Evolutionary conservation across 2,329 filamentous ascomycete genomes (phyloP).

Genomic region (Coniochaeta hoffmannii): DNA sequence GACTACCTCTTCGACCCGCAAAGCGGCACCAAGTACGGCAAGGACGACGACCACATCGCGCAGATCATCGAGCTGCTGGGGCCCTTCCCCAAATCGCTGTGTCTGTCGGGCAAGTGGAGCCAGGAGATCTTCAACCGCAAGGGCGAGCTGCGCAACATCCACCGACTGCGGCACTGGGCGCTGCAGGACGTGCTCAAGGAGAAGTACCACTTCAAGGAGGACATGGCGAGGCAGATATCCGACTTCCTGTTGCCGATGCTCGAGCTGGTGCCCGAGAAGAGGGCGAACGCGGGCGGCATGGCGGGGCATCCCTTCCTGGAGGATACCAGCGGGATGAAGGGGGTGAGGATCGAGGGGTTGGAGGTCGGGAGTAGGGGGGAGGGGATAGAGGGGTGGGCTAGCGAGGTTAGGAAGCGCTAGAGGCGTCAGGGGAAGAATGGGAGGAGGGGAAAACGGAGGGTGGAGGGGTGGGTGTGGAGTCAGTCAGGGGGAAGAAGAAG

Average conservation of each 20-base stretch:
- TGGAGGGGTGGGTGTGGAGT: no score
- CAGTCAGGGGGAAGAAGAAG: no score
- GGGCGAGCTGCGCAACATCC: conserved; percentile 94
- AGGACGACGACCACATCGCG: conserved; percentile 98
- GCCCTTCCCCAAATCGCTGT: conserved; percentile 85
- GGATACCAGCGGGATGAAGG: conserved; percentile 83
- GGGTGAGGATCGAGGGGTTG: conserved; percentile 63
- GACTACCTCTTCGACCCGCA: conserved; percentile 98
- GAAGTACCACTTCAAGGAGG: conserved; percentile 89
- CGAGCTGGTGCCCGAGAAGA: conserved; percentile 76
- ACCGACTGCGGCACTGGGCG: conserved; percentile 92
- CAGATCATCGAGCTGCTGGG: conserved; percentile 97
- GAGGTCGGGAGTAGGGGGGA: conserved; percentile 78
- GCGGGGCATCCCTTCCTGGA: conserved; percentile 75
- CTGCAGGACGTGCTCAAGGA: conserved; percentile 86
- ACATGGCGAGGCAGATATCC: conserved; percentile 70
- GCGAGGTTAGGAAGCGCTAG: conserved; percentile 77
- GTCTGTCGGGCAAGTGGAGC: conserved; percentile 90
- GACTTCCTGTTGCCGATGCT: conserved; percentile 89
- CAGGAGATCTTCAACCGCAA: conserved; percentile 99
- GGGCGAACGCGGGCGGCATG: conserved; percentile 96
- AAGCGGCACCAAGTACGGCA: conserved; percentile 97
- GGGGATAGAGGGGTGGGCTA: conserved; percentile 89
- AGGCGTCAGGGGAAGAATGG: not conserved
- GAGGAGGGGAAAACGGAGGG: not conserved